Percentiles rank a stretch among this genome's conserved stretches.
Conservation (phyloP, 2,329 filamentous ascomycete species). For the Kalaharituber pfeilii region DNA sequence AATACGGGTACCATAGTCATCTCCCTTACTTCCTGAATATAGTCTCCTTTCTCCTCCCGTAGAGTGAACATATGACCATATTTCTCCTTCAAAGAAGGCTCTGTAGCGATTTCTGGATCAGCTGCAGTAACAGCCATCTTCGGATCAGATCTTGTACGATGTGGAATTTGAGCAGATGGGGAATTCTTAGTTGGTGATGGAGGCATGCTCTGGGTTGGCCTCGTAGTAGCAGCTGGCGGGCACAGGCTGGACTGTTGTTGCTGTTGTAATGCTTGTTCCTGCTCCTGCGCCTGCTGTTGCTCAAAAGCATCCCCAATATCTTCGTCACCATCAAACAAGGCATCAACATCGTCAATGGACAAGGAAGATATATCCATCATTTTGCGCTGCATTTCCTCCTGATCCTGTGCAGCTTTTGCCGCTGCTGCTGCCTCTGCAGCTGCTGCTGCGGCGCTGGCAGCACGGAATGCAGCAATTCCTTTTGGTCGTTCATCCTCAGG, state of each 20-base stretch:
- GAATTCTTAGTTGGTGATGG: constrained; percentile 70
- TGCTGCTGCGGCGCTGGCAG: constrained; percentile 50
- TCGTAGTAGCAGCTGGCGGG: constrained; percentile 36
- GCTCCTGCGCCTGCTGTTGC: constrained; percentile 27
- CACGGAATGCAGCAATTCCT: constrained; percentile 54
- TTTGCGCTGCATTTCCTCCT: constrained; percentile 78
- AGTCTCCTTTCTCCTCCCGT: constrained; percentile 80
- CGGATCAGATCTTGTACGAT: constrained; percentile 86
- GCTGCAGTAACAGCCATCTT: constrained; percentile 57
- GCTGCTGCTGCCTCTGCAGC: constrained; percentile 67
- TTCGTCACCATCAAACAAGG: constrained; percentile 87
- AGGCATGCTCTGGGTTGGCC: constrained; percentile 87
- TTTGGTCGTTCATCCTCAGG: constrained; percentile 94
- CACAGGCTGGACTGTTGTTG: constrained; percentile 11
- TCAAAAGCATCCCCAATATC: constrained; percentile 79
- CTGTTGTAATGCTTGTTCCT: constrained; percentile 5
- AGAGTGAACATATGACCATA: constrained; percentile 80
- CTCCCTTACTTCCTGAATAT: constrained; percentile 95
- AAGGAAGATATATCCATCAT: constrained; percentile 91
- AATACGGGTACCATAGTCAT: constrained; percentile 97
- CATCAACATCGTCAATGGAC: constrained; percentile 80
- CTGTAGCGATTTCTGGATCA: constrained; percentile 56
- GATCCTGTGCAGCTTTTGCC: constrained; percentile 63
- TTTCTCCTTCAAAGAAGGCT: constrained; percentile 72
- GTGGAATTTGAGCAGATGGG: constrained; percentile 49